These are phyloP conservation scores for Rugosomyces carneus DNA, from an alignment of 1,284 basidiomycete genomes.

Conservation along the genomic window DNA sequence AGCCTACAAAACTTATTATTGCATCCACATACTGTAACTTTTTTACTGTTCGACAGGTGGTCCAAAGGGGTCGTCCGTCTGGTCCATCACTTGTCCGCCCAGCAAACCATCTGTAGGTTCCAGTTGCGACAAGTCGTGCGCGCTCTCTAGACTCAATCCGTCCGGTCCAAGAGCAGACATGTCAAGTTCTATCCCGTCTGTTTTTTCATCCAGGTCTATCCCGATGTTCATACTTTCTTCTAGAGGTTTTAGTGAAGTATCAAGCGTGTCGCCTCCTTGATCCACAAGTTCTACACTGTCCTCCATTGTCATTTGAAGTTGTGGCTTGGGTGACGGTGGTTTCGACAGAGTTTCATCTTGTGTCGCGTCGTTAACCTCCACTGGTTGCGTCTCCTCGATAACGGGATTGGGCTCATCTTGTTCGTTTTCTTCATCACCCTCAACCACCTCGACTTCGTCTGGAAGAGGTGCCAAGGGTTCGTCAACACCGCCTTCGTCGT, in stretches of 20 bases:
- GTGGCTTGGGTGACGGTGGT: constrained; percentile 56
- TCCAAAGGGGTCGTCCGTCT: constrained; percentile 52
- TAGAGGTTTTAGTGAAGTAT: constrained; percentile 43
- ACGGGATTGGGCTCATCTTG: constrained; percentile 39
- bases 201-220: constrained; percentile 26
- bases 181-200: constrained; percentile 42
- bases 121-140: constrained; percentile 52
- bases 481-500: constrained; percentile 70
- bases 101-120: constrained; percentile 44
- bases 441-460: constrained; percentile 61
- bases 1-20: no score
- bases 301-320: constrained; percentile 34
- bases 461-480: constrained; percentile 72
- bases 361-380: constrained; percentile 23
- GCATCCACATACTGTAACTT: neutral
- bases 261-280: constrained; percentile 30
- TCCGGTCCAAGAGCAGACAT: constrained; percentile 61
- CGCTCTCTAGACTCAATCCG: constrained; percentile 48
- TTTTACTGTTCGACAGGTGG: constrained; percentile 14
- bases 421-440: constrained; percentile 62
- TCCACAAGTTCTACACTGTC: constrained; percentile 28
- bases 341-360: constrained; percentile 48
- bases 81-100: constrained; percentile 56
- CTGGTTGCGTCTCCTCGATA: constrained; percentile 23
- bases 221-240: constrained; percentile 35